Percentiles rank a stretch among this genome's conserved stretches.
phyloP scores from a whole-genome alignment of 139 green algal genomes.

The Tetraselmis chui region DNA sequence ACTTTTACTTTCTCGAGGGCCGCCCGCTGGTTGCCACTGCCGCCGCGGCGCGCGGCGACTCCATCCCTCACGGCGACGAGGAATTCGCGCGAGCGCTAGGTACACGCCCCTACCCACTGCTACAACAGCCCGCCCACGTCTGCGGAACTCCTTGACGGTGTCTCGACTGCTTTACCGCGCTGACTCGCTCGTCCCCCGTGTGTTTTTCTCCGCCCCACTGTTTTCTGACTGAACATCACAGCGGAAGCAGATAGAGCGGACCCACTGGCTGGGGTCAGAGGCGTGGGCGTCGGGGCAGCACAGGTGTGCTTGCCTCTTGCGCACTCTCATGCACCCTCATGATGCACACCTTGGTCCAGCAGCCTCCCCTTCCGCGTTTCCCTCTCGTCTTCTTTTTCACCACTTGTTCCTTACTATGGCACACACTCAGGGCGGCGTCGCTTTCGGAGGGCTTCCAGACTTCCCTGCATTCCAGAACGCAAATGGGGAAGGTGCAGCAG shows the following conservation, averaged over 20 bases:
- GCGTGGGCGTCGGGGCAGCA: neutral
- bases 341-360: too few species aligned
- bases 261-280: neutral
- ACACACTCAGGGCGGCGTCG: neutral
- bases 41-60: too few species aligned
- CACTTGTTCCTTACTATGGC: neutral
- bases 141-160: neutral
- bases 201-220: neutral
- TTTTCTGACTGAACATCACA: too few species aligned
- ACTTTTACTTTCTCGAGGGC: constrained; percentile 29
- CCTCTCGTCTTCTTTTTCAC: too few species aligned
- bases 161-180: neutral
- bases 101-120: too few species aligned
- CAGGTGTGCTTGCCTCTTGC: neutral
- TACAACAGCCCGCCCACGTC: neutral
- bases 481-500: too few species aligned
- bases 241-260: neutral
- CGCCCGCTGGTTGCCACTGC: neutral
- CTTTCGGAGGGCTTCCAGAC: neutral
- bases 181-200: neutral
- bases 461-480: neutral
- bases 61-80: neutral
- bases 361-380: too few species aligned
- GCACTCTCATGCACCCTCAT: neutral
- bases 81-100: neutral